phyloP scores from a whole-genome alignment of 495 filamentous ascomycete genomes.

The Diplogelasinospora grovesii region DNA sequence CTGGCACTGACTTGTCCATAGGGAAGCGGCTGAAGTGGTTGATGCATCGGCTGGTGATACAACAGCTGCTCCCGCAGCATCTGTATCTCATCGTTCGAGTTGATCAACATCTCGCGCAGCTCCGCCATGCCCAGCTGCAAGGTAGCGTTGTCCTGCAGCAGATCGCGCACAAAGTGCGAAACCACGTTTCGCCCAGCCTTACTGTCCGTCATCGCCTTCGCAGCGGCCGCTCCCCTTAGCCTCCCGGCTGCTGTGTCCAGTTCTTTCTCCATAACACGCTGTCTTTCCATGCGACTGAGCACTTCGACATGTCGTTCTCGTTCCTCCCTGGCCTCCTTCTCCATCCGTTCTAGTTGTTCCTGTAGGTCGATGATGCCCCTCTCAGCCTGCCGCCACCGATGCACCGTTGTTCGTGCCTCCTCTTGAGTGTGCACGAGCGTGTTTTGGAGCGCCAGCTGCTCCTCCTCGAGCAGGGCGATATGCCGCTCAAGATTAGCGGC shows the following conservation, averaged over 20 bases:
- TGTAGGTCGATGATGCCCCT: slow-evolving; percentile 62
- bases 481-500: slow-evolving; percentile 74
- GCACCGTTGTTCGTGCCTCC: slow-evolving; percentile 65
- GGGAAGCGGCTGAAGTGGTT: too few species aligned
- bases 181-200: slow-evolving; percentile 54
- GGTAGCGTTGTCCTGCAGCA: slow-evolving; percentile 90
- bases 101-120: slow-evolving; percentile 81
- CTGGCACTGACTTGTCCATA: slow-evolving; percentile 30
- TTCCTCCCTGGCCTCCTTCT: slow-evolving; percentile 77
- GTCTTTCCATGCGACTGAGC: slow-evolving; percentile 69
- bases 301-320: slow-evolving; percentile 75
- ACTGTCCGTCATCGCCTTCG: slow-evolving; percentile 50
- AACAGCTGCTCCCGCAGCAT: slow-evolving; percentile 76
- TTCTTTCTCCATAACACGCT: slow-evolving; percentile 68
- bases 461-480: slow-evolving; percentile 66
- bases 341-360: slow-evolving; percentile 83
- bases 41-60: slow-evolving; percentile 63
- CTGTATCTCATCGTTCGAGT: slow-evolving; percentile 91
- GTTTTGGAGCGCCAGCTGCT: slow-evolving; percentile 66
- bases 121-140: slow-evolving; percentile 86
- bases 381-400: slow-evolving; percentile 80
- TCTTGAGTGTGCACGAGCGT: slow-evolving; percentile 58
- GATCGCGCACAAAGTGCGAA: slow-evolving; percentile 89
- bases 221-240: slow-evolving; percentile 70
- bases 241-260: slow-evolving; percentile 68